phyloP scores from a whole-genome alignment of 2,329 filamentous ascomycete genomes.

The Nemania bipapillata region DNA sequence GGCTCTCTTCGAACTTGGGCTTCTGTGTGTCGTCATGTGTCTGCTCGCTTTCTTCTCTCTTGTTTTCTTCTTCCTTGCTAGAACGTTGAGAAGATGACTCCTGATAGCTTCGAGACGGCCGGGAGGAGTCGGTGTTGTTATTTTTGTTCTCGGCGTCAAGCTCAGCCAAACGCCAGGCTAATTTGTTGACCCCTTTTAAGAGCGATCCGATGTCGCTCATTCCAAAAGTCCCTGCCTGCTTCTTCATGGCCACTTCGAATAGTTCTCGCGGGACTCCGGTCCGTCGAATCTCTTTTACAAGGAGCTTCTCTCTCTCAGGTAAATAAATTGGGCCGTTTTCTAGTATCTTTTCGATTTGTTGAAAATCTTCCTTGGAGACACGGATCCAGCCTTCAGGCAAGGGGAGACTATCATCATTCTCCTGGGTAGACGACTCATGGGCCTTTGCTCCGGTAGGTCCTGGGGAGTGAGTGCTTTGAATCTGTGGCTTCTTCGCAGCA shows the following conservation, averaged over 20 bases:
- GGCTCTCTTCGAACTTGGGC: slow-evolving; percentile 39
- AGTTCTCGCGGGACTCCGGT: slow-evolving; percentile 23
- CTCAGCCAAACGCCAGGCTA: neutral
- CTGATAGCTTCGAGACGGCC: slow-evolving; percentile 32
- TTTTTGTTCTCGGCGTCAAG: neutral
- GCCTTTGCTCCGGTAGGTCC: slow-evolving; percentile 45
- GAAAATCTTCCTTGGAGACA: slow-evolving; percentile 42
- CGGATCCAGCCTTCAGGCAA: slow-evolving; percentile 50
- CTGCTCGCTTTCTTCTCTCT: slow-evolving; percentile 18
- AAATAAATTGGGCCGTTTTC: neutral
- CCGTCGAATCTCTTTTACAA: neutral
- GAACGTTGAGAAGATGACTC: slow-evolving; percentile 25
- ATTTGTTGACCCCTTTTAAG: slow-evolving; percentile 5
- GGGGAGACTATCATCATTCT: slow-evolving; percentile 34
- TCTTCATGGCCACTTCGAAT: neutral
- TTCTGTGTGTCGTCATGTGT: slow-evolving; percentile 37
- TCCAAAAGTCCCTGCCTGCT: neutral
- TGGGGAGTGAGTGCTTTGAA: slow-evolving; percentile 48
- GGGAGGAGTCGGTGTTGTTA: neutral
- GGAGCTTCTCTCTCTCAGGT: neutral
- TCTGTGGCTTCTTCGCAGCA: slow-evolving; percentile 38
- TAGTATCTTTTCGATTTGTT: slow-evolving; percentile 14
- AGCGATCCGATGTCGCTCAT: slow-evolving; percentile 14
- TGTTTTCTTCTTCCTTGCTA: slow-evolving; percentile 27
- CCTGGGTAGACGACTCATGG: slow-evolving; percentile 12